Percentiles rank a stretch among this genome's conserved stretches.
Evolutionary conservation across 129 eudicot species (phyloP).

Genomic region (Sambucus nigra): DNA sequence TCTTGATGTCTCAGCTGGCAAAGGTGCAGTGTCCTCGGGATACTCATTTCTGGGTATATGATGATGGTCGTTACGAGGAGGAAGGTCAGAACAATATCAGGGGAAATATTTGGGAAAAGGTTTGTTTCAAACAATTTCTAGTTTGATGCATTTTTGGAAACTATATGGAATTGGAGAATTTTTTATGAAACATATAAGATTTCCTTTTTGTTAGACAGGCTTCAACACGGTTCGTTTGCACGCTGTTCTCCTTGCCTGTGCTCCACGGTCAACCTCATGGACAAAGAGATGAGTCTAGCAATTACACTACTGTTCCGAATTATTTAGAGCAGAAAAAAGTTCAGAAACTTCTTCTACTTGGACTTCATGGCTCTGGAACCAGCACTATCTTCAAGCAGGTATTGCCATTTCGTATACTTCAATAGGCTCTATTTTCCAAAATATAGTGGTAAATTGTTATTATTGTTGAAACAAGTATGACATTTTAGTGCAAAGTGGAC

Average conservation of each 20-base stretch:
- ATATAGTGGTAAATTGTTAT: too few species aligned
- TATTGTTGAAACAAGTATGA: too few species aligned
- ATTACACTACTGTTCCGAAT: constrained; percentile 56
- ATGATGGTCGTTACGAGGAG: constrained; percentile 98
- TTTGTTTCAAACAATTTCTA: constrained; percentile 10
- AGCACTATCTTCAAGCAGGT: constrained; percentile 99
- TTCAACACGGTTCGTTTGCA: constrained; percentile 61
- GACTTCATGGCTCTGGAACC: constrained; percentile 92
- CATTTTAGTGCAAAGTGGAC: too few species aligned
- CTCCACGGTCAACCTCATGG: constrained; percentile 81
- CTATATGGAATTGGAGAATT: too few species aligned
- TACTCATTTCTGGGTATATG: constrained; percentile 98
- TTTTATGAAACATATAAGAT: constrained; percentile 6
- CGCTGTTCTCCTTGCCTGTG: constrained; percentile 75
- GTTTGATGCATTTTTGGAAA: neutral
- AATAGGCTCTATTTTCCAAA: too few species aligned
- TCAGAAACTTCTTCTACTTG: constrained; percentile 83
- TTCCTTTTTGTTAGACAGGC: constrained; percentile 40
- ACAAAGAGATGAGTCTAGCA: constrained; percentile 73
- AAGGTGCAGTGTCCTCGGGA: constrained; percentile 96
- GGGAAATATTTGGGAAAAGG: constrained; percentile 99
- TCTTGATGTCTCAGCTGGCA: constrained; percentile 54
- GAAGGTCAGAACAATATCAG: constrained; percentile 97
- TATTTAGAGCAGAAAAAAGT: constrained; percentile 69
- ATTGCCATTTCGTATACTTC: constrained; percentile 8